phyloP scores from a whole-genome alignment of 257 asterid genomes.

The Buddleja alternifolia region DNA sequence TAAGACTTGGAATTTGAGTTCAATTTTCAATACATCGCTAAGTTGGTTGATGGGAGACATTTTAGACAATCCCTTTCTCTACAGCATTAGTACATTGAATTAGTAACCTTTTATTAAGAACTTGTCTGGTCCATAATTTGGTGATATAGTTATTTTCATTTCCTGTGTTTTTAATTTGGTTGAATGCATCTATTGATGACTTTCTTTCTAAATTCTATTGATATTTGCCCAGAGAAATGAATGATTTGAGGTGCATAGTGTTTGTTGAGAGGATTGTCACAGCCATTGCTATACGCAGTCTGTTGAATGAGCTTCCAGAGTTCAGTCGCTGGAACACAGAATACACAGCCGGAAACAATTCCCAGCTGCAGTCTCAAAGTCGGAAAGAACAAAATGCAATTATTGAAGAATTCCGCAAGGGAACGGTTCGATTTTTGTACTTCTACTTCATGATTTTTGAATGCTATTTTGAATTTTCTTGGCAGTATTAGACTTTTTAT shows the following conservation, averaged over 20 bases:
- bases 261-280: slow-evolving; percentile 83
- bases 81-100: too few relatives aligned
- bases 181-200: neutral
- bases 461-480: neutral
- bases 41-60: too few relatives aligned
- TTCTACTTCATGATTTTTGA: neutral
- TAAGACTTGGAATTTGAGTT: too few relatives aligned
- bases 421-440: slow-evolving; percentile 42
- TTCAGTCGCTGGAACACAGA: slow-evolving; percentile 65
- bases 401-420: slow-evolving; percentile 68
- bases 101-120: too few relatives aligned
- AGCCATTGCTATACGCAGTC: slow-evolving; percentile 61
- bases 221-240: slow-evolving; percentile 50
- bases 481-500: neutral
- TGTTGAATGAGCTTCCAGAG: slow-evolving; percentile 69
- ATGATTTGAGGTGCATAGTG: slow-evolving; percentile 79
- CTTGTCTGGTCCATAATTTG: neutral
- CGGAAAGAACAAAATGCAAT: slow-evolving; percentile 58
- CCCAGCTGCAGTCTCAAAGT: slow-evolving; percentile 57
- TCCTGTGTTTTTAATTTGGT: neutral
- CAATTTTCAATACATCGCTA: too few relatives aligned
- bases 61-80: too few relatives aligned
- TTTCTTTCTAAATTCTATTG: neutral
- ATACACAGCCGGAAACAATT: slow-evolving; percentile 67
- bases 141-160: too few relatives aligned